Evolutionary conservation across 208 protist species (phyloP).

Genomic region (Leishmania mexicana): DNA sequence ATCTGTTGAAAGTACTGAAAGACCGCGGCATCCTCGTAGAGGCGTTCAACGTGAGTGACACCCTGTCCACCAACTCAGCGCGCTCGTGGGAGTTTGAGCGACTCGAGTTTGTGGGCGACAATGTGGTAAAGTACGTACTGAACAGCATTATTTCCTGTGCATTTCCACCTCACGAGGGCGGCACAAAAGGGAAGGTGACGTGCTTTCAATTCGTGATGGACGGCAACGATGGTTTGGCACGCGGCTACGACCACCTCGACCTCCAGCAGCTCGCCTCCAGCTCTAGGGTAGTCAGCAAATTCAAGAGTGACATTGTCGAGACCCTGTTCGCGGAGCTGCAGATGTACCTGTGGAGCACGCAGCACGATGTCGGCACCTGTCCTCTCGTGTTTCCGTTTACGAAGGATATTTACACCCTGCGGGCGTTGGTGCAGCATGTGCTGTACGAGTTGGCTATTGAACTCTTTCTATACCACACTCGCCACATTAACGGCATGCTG

Average conservation of each 20-base stretch:
- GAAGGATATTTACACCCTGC: conserved; percentile 59
- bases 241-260: conserved; percentile 83
- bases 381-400: conserved; percentile 62
- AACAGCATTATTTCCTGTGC: conserved; percentile 70
- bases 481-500: conserved; percentile 58
- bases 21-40: conserved; percentile 72
- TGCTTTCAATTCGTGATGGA: conserved; percentile 88
- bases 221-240: conserved; percentile 86
- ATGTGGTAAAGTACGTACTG: conserved; percentile 89
- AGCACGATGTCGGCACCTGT: conserved; percentile 57
- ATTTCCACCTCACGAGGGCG: conserved; percentile 73
- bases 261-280: conserved; percentile 75
- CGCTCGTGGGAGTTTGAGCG: conserved; percentile 90
- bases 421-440: conserved; percentile 73
- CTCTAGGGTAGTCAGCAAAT: conserved; percentile 87
- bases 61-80: conserved; percentile 31
- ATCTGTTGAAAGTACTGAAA: conserved; percentile 78
- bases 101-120: conserved; percentile 86
- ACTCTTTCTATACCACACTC: conserved; percentile 84
- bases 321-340: conserved; percentile 90
- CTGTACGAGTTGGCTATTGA: conserved; percentile 86
- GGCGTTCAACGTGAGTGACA: conserved; percentile 62
- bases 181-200: conserved; percentile 65
- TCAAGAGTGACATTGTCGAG: conserved; percentile 92
- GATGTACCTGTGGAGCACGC: conserved; percentile 77